Conservation (phyloP, 2,329 filamentous ascomycete species). For the Pyrenophora tritici-repentis region DNA sequence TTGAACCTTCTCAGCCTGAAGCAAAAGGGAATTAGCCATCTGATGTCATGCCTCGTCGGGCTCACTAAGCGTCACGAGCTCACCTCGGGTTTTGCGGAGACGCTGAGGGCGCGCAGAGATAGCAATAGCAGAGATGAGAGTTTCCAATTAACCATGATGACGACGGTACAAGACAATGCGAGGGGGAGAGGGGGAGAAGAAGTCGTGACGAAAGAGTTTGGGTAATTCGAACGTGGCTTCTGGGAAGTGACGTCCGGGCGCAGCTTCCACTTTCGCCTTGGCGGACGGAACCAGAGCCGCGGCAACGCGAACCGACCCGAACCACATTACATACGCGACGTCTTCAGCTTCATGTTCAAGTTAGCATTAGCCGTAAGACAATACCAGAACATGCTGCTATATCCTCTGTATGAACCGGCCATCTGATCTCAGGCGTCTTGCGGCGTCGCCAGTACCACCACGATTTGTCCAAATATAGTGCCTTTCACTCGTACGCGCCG, state of each 20-base stretch:
- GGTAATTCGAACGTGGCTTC: slow-evolving; percentile 42
- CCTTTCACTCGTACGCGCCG: slow-evolving; percentile 1
- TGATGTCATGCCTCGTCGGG: slow-evolving; percentile 43
- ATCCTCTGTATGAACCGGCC: too few species aligned
- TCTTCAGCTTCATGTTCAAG: background rate
- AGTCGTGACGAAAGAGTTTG: slow-evolving; percentile 16
- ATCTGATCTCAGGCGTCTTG: too few species aligned
- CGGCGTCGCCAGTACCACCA: too few species aligned
- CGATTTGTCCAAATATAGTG: background rate
- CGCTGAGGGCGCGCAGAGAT: slow-evolving; percentile 70
- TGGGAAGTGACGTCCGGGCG: slow-evolving; percentile 26
- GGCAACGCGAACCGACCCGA: slow-evolving; percentile 19
- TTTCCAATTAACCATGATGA: slow-evolving; percentile 73
- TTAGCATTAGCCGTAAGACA: too few species aligned
- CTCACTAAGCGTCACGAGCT: slow-evolving; percentile 41
- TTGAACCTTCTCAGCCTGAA: slow-evolving; percentile 41
- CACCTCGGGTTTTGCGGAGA: slow-evolving; percentile 66
- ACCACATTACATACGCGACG: slow-evolving; percentile 3
- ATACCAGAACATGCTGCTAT: too few species aligned
- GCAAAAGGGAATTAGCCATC: slow-evolving; percentile 26
- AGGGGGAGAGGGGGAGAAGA: slow-evolving; percentile 15
- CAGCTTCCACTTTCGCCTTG: slow-evolving; percentile 24
- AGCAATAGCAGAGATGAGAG: slow-evolving; percentile 73
- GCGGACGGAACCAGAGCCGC: slow-evolving; percentile 15
- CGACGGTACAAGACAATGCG: slow-evolving; percentile 20